Evolutionary conservation across 106 monocot genomes (phyloP), one percentile per base, ranked within the genome.

Genomic region (Dioscorea dumetorum): DNA sequence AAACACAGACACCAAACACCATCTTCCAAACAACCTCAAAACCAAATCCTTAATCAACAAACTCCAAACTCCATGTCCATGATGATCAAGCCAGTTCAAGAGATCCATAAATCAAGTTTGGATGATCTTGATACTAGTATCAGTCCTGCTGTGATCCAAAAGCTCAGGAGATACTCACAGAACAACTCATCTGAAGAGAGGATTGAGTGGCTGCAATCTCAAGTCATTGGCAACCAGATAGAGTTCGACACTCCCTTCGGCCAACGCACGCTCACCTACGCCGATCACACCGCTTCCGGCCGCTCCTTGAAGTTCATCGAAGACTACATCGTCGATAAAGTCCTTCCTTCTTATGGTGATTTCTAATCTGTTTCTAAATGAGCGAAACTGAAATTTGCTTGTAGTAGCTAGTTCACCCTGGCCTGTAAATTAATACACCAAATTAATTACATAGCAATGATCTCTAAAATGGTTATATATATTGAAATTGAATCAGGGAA

Each of bases 331-430:
- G 22, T 68, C 32, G 60, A 77, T 32, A 60, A 74, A 50, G 74
- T 85, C 52, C 84, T 85, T 67, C 84, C 80, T 4, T 62, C 67
- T 33, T 85, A 85, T 32, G 84, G 84, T 77, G 79, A 17, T 31
- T n/a, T n/a, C n/a, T n/a, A n/a, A n/a, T n/a, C n/a, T n/a, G n/a
- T n/a, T n/a, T n/a, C n/a, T n/a, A n/a, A n/a, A n/a, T n/a, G n/a
- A n/a, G n/a, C n/a, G n/a, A n/a, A n/a, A n/a, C n/a, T n/a, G n/a
- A n/a, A n/a, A n/a, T n/a, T n/a, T n/a, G n/a, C n/a, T n/a, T n/a
- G n/a, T n/a, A n/a, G n/a, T n/a, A n/a, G n/a, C n/a, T n/a, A n/a
- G n/a, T n/a, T n/a, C n/a, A n/a, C n/a, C n/a, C n/a, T n/a, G n/a
- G n/a, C n/a, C n/a, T 54, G 2, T 54, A 54, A 51, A 51, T 51